Conservation (phyloP, 129 eudicot genomes). For the Chrysanthemum makinoi region DNA sequence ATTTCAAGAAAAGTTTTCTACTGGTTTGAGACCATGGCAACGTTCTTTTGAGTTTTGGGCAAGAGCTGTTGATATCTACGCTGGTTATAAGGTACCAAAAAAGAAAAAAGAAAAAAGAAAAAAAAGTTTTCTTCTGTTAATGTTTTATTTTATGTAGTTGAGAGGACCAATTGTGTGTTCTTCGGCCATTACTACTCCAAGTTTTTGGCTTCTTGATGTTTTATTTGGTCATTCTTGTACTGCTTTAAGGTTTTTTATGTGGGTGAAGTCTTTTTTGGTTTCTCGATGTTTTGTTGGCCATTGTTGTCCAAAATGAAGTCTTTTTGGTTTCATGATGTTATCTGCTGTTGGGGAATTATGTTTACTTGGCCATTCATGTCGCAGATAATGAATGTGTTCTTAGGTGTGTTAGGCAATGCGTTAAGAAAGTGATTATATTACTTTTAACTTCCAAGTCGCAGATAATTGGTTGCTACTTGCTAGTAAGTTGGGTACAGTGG, state of each 20-base stretch:
- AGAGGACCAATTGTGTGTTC: no score
- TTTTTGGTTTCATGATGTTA: constrained; percentile 15
- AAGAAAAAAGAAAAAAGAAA: no score
- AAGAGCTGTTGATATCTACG: constrained; percentile 81
- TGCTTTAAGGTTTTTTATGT: background rate
- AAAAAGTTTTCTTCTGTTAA: no score
- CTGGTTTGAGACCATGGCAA: constrained; percentile 67
- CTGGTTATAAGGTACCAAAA: constrained; percentile 76
- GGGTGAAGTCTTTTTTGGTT: background rate
- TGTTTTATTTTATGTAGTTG: no score
- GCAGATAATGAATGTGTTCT: no score
- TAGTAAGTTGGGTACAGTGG: no score
- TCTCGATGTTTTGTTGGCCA: background rate
- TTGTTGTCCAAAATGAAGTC: constrained; percentile 2
- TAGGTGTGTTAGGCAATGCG: no score
- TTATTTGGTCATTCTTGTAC: background rate
- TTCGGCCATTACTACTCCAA: no score
- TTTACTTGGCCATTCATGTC: background rate
- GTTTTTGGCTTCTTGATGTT: background rate
- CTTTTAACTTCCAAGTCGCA: no score
- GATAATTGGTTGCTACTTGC: no score
- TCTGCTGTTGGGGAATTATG: background rate
- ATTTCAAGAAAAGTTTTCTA: constrained; percentile 53
- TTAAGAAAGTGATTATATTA: no score
- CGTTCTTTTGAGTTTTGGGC: constrained; percentile 91